Evolutionary conservation across 2,329 filamentous ascomycete species (phyloP).

Genomic region (Calonectria hongkongensis): DNA sequence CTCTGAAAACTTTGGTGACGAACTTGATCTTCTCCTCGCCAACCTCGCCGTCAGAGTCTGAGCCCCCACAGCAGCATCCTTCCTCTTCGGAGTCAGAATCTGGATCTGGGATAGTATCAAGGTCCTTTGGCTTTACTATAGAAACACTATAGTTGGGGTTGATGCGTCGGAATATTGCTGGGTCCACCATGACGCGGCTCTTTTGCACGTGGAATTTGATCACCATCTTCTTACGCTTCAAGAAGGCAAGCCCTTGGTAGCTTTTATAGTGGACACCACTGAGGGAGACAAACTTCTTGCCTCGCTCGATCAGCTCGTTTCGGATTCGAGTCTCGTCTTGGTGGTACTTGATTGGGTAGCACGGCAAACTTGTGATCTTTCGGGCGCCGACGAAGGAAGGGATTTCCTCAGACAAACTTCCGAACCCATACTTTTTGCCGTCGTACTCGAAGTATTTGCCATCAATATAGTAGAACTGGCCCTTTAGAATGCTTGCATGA

Average conservation of each 20-base stretch:
- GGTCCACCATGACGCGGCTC: conserved; percentile 91
- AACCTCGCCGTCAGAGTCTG: conserved; percentile 63
- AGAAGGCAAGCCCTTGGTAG: conserved; percentile 89
- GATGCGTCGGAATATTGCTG: conserved; percentile 86
- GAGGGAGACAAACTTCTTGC: conserved; percentile 89
- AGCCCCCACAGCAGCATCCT: conserved; percentile 62
- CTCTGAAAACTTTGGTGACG: conserved; percentile 72
- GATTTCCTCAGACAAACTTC: conserved; percentile 81
- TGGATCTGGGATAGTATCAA: conserved; percentile 73
- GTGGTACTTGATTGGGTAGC: conserved; percentile 88
- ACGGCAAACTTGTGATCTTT: conserved; percentile 86
- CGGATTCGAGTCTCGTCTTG: conserved; percentile 80
- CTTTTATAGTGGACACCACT: conserved; percentile 88
- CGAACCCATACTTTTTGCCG: conserved; percentile 88
- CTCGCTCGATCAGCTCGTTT: conserved; percentile 83
- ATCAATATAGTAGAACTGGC: conserved; percentile 85
- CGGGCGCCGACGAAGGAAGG: conserved; percentile 85
- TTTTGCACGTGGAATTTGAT: conserved; percentile 91
- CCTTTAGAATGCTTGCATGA: conserved; percentile 80
- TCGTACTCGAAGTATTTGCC: conserved; percentile 91
- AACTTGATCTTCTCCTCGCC: conserved; percentile 62
- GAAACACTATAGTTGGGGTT: conserved; percentile 91
- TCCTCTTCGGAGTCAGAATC: conserved; percentile 65
- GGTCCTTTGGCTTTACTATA: conserved; percentile 82
- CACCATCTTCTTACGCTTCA: conserved; percentile 82